Conservation (phyloP, 2,329 filamentous ascomycete genomes). For the Aaosphaeria arxii region DNA sequence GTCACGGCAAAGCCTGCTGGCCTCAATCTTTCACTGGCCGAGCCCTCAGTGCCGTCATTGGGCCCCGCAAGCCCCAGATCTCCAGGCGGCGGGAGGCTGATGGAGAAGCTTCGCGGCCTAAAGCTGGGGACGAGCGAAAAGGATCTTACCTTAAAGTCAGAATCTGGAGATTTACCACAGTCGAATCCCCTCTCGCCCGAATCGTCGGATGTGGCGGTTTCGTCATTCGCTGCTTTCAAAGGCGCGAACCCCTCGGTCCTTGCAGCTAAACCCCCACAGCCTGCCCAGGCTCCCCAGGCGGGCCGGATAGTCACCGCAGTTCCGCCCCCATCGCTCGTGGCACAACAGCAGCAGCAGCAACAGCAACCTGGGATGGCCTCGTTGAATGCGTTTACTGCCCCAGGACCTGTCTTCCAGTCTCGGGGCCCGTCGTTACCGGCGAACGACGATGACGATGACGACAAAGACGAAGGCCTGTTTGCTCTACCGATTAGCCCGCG, state of each 20-base stretch:
- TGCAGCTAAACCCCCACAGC: constrained; percentile 42
- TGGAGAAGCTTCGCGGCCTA: constrained; percentile 76
- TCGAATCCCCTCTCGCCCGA: constrained; percentile 59
- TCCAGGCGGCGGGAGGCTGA: constrained; percentile 65
- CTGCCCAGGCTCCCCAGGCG: constrained; percentile 17
- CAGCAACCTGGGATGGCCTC: constrained; percentile 40
- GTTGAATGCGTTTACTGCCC: constrained; percentile 42
- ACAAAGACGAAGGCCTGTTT: constrained; percentile 78
- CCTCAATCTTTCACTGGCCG: constrained; percentile 36
- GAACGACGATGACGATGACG: constrained; percentile 51
- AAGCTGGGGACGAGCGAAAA: constrained; percentile 71
- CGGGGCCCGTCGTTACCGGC: constrained; percentile 33
- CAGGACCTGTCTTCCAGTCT: constrained; percentile 25
- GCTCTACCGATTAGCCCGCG: constrained; percentile 82
- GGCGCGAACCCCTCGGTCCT: constrained; percentile 41
- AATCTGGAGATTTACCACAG: constrained; percentile 21
- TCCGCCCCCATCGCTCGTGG: constrained; percentile 38
- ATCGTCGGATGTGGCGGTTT: constrained; percentile 61
- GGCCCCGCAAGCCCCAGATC: constrained; percentile 61
- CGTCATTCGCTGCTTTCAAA: constrained; percentile 59
- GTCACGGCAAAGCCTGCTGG: constrained; percentile 46
- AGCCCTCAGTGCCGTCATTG: constrained; percentile 40
- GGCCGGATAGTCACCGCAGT: constrained; percentile 32
- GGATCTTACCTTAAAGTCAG: constrained; percentile 54
- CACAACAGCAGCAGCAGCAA: constrained; percentile 36